Evolutionary conservation across 257 asterid species (phyloP).

Genomic region (Solanum lycopersicoides): DNA sequence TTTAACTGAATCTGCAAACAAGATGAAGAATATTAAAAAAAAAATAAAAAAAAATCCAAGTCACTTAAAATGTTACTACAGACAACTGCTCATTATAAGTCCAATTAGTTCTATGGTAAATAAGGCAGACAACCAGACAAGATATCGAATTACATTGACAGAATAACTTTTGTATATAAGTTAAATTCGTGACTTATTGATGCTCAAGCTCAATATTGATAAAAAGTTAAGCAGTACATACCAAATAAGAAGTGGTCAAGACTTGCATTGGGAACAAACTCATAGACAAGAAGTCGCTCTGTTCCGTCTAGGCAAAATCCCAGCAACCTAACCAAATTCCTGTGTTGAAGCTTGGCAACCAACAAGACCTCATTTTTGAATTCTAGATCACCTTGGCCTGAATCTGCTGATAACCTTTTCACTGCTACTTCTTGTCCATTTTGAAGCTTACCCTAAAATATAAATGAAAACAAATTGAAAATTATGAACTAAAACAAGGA

Average conservation of each 20-base stretch:
- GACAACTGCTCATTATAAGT: background rate
- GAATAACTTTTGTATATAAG: background rate
- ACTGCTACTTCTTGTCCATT: slow-evolving; percentile 20
- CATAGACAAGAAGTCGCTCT: background rate
- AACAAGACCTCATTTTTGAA: background rate
- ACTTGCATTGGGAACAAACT: slow-evolving; percentile 1
- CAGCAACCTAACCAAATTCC: background rate
- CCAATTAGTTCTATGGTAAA: background rate
- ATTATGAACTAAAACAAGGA: background rate
- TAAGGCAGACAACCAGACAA: background rate
- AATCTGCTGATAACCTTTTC: slow-evolving; percentile 11
- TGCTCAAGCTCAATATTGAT: background rate
- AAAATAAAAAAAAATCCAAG: fast-evolving
- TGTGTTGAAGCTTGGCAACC: background rate
- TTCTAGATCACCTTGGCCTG: slow-evolving; percentile 5
- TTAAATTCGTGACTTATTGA: background rate
- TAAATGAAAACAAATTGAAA: background rate
- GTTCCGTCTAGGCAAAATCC: background rate
- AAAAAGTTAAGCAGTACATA: background rate
- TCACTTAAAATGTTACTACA: background rate
- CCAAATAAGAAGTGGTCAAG: slow-evolving; percentile 17
- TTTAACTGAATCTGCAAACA: no score
- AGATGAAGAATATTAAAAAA: no score
- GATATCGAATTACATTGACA: background rate
- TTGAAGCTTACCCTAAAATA: slow-evolving; percentile 9